These are phyloP conservation scores for Glycyrrhiza uralensis DNA, from an alignment of 306 rosid species.

Conservation along the genomic window DNA sequence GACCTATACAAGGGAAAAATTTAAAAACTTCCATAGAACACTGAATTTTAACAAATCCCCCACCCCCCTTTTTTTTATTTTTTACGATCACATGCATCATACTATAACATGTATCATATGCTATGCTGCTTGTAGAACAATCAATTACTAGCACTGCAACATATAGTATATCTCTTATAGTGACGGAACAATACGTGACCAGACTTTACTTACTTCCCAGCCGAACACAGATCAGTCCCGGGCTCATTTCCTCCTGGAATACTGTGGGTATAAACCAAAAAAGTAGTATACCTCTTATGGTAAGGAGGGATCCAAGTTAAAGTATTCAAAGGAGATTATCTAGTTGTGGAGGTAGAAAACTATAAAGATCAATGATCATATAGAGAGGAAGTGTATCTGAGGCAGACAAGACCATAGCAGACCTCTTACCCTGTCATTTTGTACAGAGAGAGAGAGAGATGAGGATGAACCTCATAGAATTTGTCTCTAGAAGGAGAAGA, in stretches of 20 bases:
- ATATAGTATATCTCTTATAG: too few species aligned
- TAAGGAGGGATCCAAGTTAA: conserved; percentile 9
- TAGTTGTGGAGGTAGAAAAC: not conserved
- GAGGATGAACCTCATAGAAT: conserved; percentile 29
- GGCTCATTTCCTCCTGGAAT: too few species aligned
- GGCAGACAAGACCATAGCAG: not conserved
- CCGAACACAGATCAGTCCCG: too few species aligned
- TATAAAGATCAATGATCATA: not conserved
- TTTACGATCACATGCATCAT: conserved; percentile 1
- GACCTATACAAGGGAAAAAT: not conserved
- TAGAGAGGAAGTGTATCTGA: conserved; percentile 31
- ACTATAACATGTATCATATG: conserved; percentile 5
- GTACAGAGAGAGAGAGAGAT: conserved; percentile 25
- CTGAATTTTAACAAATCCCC: not conserved
- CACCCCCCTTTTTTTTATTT: not conserved
- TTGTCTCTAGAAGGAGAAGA: conserved; percentile 19
- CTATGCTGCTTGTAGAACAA: not conserved
- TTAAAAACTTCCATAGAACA: not conserved
- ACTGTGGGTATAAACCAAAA: too few species aligned
- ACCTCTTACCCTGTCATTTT: conserved; percentile 20
- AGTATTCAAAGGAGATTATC: not conserved
- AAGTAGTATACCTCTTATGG: not conserved
- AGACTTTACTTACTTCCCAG: too few species aligned
- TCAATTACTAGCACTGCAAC: not conserved
- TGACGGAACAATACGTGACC: too few species aligned